A percentile compares a stretch with the other conserved stretches of the same genome.
Evolutionary conservation across 139 green algal species (phyloP).

Genomic region (Spirogloea muscicola): DNA sequence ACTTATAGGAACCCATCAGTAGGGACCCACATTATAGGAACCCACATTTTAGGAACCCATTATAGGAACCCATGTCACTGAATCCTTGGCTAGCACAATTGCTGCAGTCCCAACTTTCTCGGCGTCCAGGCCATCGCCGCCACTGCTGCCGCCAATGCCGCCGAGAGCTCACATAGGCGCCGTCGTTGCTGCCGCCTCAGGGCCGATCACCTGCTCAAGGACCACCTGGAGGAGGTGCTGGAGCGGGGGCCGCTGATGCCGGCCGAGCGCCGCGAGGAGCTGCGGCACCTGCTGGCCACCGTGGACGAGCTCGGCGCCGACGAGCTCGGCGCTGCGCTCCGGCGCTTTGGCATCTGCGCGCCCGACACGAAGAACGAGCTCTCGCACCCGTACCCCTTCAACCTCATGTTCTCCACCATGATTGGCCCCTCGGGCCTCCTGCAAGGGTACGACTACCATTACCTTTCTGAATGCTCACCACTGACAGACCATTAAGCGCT

Average conservation of each 20-base stretch:
- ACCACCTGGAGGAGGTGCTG: slow-evolving; percentile 71
- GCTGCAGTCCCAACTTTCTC: too few species aligned
- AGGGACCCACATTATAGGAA: too few species aligned
- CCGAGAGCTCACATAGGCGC: too few species aligned
- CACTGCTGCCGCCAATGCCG: too few species aligned
- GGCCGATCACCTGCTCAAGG: slow-evolving; percentile 94
- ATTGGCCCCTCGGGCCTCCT: slow-evolving; percentile 47
- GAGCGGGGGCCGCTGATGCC: slow-evolving; percentile 74
- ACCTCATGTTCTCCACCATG: slow-evolving; percentile 92
- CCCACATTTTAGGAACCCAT: too few species aligned
- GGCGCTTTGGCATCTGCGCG: slow-evolving; percentile 74
- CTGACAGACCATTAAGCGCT: too few species aligned
- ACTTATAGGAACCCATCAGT: too few species aligned
- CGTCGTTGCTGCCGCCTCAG: too few species aligned
- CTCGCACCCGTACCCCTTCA: slow-evolving; percentile 90
- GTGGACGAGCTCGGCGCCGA: slow-evolving; percentile 83
- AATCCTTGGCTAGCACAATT: too few species aligned
- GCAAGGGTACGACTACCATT: slow-evolving; percentile 9
- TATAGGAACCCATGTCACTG: too few species aligned
- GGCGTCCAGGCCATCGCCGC: too few species aligned
- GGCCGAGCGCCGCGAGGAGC: slow-evolving; percentile 58
- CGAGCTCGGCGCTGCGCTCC: slow-evolving; percentile 71
- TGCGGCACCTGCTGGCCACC: slow-evolving; percentile 64
- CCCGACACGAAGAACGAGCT: slow-evolving; percentile 94
- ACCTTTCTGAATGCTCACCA: not conserved